Base-by-base conservation (phyloP, 192 early-diverging fungal genomes). In the Thamnidium elegans region DNA sequence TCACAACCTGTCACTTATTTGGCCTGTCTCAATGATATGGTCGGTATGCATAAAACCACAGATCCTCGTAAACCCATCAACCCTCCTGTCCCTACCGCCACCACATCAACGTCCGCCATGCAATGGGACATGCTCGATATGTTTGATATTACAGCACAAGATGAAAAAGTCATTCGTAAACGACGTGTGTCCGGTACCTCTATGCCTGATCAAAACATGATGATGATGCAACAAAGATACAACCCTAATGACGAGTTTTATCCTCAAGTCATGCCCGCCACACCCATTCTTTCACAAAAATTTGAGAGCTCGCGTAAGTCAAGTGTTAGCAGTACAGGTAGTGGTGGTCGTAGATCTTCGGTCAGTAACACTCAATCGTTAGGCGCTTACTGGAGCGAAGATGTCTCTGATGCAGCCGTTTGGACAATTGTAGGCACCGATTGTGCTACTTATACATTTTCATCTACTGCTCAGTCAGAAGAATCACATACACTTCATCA, bases 341-440 rank as follows among this genome's bases (percentile, higher is more conserved):
- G 56, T 13, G 17, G 50, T 7, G 34, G 31, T 39, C 34, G 51
- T 11, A 26, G 52, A 20, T 32, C 32, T 34, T 68, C 66, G 1
- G 62, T 44, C 23, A 39, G 32, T 47, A 50, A 39, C 19, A 43
- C 10, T 72, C 79, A 7, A 81, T 70, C 42, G 20, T 68, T 46
- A 55, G 76, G 76, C 14, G 63, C 88, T 9, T 75, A 84, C 48
- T 88, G 87, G 86, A 79, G 80, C 19, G 92, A 93, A 58, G 89
- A 92, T 73, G 89, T 93, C 3, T 88, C 86, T n/a, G 93, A 96
- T 78, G 80, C 81, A 17, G 90, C 92, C 1, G 89, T 96, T 15
- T 96, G 94, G 94, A 96, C 94, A 7, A 88, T 96, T 70, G 92
- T 96, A 7, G 90, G 93, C 32, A 92, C 91, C 0, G 74, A 84